Base-by-base conservation (phyloP, 345 rosid species). In the Raphanus raphanistrum region DNA sequence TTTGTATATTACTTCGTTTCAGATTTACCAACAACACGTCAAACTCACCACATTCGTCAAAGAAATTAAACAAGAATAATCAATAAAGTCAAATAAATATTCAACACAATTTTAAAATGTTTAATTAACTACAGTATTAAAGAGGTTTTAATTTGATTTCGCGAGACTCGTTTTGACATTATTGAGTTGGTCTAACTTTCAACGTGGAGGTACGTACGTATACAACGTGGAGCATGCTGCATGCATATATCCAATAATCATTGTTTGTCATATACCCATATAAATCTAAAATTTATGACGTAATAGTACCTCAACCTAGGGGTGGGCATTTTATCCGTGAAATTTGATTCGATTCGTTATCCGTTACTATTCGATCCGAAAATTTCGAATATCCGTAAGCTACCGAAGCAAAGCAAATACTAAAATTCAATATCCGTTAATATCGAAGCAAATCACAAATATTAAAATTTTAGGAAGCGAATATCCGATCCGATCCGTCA, bases 101-200 rank as follows among this genome's bases (percentile, higher is more conserved):
- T 50, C 43, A 68, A 29, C 41, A 8, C 61, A 28, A 29, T 28
- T 67, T 57, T 28, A 48, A 27, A 27, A 48, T 68, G 38, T 7
- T 8, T 27, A 45, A 8, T 17, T 38, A 6, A n/a, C 55, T 50
- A 41, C 3, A 41, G 68, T 66, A 35, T 25, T 7, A 32, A 11
- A 41, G 10, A 38, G 10, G 3, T 38, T 36, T 36, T 41, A 9
- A 67, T 67, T 13, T 41, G 16, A 67, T 67, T 13, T 67, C 17
- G 58, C 8, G 71, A 67, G 59, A 67, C 61, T 50, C 43, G 72
- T 50, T 68, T 29, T 50, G n/a, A 68, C 72, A 68, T 48, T 68
- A 50, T 29, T 28, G 41, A 68, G 61, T 29, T 48, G 27, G 41
- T 68, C 72, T 58, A 15, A 48, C 26, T n/a, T 50, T 45, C 11